Percentiles rank a stretch among this genome's conserved stretches.
Evolutionary conservation across 164 flowering plant species (phyloP).

Genomic region (Umbellularia californica): DNA sequence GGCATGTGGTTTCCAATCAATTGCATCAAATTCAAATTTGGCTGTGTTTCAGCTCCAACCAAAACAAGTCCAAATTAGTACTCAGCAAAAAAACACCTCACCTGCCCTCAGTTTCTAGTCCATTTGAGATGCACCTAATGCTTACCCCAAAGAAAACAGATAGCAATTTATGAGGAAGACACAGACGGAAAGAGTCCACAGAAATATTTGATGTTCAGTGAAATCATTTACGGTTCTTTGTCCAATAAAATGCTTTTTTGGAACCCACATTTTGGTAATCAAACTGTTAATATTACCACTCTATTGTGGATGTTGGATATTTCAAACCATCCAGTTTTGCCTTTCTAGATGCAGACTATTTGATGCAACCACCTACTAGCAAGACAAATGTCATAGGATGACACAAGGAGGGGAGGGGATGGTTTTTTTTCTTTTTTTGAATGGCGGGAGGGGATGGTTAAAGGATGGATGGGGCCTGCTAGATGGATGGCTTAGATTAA

Average conservation of each 20-base stretch:
- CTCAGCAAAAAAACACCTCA: not conserved
- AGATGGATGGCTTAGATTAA: too few species aligned
- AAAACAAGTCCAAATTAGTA: not conserved
- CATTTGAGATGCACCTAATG: not conserved
- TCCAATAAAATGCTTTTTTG: not conserved
- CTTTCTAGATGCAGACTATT: not conserved
- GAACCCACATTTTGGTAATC: not conserved
- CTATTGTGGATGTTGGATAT: not conserved
- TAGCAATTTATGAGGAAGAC: not conserved
- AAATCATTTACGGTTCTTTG: not conserved
- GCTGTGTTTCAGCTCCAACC: not conserved
- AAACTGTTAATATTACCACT: too few species aligned
- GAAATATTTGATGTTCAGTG: not conserved
- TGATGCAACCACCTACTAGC: not conserved
- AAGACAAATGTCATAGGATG: not conserved
- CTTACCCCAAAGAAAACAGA: not conserved
- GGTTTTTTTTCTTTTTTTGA: too few species aligned
- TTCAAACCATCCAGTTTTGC: not conserved
- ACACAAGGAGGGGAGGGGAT: too few species aligned
- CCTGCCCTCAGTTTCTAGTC: not conserved
- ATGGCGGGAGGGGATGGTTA: too few species aligned
- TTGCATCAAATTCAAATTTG: not conserved
- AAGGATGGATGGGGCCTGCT: too few species aligned
- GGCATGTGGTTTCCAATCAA: not conserved
- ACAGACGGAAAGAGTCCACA: not conserved